A percentile compares a stretch with the other conserved stretches of the same genome.
These are phyloP conservation scores for Fusarium poae DNA, from an alignment of 2,329 filamentous ascomycete genomes.

Conservation along the genomic window DNA sequence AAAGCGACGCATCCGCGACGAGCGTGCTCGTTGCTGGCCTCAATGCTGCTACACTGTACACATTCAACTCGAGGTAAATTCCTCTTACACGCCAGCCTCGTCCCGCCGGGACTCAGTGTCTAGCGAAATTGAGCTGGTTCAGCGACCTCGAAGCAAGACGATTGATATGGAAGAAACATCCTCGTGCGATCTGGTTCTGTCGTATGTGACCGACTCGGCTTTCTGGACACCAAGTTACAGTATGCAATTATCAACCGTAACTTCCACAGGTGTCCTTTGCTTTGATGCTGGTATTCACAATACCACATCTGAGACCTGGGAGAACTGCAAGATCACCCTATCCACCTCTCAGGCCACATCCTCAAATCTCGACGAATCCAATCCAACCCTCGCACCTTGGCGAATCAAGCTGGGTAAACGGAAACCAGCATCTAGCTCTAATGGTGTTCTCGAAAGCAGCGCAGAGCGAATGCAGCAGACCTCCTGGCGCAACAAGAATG, in stretches of 20 bases:
- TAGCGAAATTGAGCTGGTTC: slow-evolving; percentile 66
- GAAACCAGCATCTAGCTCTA: slow-evolving; percentile 17
- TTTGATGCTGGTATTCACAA: slow-evolving; percentile 75
- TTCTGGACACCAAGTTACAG: slow-evolving; percentile 74
- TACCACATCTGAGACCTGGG: slow-evolving; percentile 73
- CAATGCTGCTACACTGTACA: slow-evolving; percentile 63
- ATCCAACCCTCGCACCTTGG: slow-evolving; percentile 70
- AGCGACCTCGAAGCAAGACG: slow-evolving; percentile 54
- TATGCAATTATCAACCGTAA: slow-evolving; percentile 69
- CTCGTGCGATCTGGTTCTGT: slow-evolving; percentile 64
- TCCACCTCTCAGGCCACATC: slow-evolving; percentile 74
- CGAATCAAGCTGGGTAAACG: slow-evolving; percentile 62
- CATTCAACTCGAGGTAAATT: slow-evolving; percentile 63
- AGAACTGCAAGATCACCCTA: slow-evolving; percentile 69
- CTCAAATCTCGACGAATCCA: slow-evolving; percentile 65
- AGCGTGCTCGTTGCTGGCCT: slow-evolving; percentile 64
- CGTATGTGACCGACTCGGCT: slow-evolving; percentile 69
- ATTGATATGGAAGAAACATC: slow-evolving; percentile 32
- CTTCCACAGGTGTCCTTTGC: slow-evolving; percentile 64
- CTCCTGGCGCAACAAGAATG: slow-evolving; percentile 48
- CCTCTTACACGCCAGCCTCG: slow-evolving; percentile 57
- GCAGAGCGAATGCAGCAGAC: slow-evolving; percentile 55
- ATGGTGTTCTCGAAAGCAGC: slow-evolving; percentile 54
- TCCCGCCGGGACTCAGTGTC: slow-evolving; percentile 64
- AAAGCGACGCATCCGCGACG: slow-evolving; percentile 57